A percentile compares a stretch with the other conserved stretches of the same genome.
Conservation (phyloP, 345 rosid species). For the Dipteronia dyeriana region DNA sequence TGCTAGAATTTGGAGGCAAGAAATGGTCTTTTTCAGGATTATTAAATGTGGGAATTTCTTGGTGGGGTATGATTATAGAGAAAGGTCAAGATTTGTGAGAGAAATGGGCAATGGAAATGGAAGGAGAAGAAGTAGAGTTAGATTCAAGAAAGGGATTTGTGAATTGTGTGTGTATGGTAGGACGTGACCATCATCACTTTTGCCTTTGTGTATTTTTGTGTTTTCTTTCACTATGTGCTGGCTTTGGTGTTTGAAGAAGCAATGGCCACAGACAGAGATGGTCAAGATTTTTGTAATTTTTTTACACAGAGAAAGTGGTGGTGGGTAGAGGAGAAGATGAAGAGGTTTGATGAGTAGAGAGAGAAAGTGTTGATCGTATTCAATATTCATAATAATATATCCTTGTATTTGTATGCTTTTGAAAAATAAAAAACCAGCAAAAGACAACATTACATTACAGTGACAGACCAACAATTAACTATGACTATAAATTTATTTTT, state of each 20-base stretch:
- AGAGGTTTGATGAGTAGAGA: conserved; percentile 6
- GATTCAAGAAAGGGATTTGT: conserved; percentile 66
- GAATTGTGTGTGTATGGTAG: conserved; percentile 41
- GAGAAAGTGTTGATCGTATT: not conserved
- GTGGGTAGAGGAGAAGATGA: conserved; percentile 18
- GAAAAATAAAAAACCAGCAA: not conserved
- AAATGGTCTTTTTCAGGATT: conserved; percentile 32
- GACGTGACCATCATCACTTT: conserved; percentile 63
- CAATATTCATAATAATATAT: no score
- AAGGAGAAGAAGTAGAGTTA: conserved; percentile 56
- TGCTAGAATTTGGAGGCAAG: conserved; percentile 39
- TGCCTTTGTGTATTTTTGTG: not conserved
- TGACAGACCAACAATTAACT: no score
- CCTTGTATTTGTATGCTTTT: not conserved
- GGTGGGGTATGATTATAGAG: conserved; percentile 20
- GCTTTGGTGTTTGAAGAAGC: conserved; percentile 39
- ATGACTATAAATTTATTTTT: no score
- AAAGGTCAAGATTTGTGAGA: conserved; percentile 15
- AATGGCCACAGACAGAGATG: conserved; percentile 6
- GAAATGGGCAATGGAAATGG: conserved; percentile 18
- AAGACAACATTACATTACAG: no score
- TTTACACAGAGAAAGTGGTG: not conserved
- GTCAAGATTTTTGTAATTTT: conserved; percentile 4
- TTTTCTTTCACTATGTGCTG: conserved; percentile 8
- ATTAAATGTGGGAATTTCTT: conserved; percentile 9